Evolutionary conservation across 108 stramenopile species (phyloP).

Genomic region (Tribonema minus): DNA sequence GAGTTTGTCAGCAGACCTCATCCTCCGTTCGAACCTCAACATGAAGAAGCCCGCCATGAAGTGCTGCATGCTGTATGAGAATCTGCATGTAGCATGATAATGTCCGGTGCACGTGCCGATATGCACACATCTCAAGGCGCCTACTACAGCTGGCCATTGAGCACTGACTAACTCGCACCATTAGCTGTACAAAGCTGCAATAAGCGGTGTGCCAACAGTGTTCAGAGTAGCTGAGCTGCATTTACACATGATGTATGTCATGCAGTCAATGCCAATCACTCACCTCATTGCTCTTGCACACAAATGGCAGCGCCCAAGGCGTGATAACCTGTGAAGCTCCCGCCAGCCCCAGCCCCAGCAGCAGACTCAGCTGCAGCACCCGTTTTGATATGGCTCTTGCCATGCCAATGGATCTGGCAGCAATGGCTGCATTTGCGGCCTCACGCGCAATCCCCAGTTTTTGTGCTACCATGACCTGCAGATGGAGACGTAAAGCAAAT

Average conservation of each 20-base stretch:
- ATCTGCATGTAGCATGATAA: no score
- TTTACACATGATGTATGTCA: not conserved
- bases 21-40: no score
- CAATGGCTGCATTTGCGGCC: not conserved
- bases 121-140: no score
- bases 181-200: not conserved
- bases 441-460: slow-evolving; percentile 20
- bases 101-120: no score
- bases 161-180: no score
- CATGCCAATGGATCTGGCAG: not conserved
- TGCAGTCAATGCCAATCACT: no score
- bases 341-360: slow-evolving; percentile 20
- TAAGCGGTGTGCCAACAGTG: not conserved
- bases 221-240: not conserved
- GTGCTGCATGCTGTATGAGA: no score
- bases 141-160: no score
- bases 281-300: slow-evolving; percentile 28
- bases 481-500: no score
- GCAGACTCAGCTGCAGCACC: slow-evolving; percentile 15
- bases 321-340: not conserved
- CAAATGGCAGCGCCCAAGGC: slow-evolving; percentile 5
- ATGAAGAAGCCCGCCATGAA: no score
- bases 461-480: slow-evolving; percentile 33
- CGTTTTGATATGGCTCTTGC: slow-evolving; percentile 40
- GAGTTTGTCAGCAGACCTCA: no score